These are phyloP conservation scores for Globisporangium middletonii DNA, from an alignment of 352 stramenopile species.

Conservation along the genomic window DNA sequence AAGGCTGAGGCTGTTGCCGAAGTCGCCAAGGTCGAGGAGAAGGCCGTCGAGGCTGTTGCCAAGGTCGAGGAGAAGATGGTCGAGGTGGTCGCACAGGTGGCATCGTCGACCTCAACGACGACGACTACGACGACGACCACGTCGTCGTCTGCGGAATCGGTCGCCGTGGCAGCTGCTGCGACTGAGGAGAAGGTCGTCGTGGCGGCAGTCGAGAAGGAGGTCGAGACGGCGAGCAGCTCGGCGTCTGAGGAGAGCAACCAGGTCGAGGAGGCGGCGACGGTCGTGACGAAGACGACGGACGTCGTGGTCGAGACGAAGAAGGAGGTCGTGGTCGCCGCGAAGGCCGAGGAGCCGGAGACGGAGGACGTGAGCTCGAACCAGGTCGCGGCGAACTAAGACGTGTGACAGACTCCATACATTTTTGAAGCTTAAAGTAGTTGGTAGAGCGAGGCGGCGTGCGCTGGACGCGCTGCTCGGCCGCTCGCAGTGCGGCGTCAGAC, in stretches of 20 bases:
- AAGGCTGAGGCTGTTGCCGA: no score
- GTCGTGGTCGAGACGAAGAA: slow-evolving; percentile 13
- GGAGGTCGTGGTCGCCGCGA: slow-evolving; percentile 10
- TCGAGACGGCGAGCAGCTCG: background rate
- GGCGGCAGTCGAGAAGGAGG: background rate
- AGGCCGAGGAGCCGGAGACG: slow-evolving; percentile 17
- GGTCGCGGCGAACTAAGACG: slow-evolving; percentile 3
- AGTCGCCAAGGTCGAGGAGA: background rate
- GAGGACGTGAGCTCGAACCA: slow-evolving; percentile 14
- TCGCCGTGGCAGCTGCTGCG: background rate
- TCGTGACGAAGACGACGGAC: background rate
- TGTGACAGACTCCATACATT: background rate
- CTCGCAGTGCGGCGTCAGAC: background rate
- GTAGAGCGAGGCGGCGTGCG: background rate
- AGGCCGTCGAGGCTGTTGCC: background rate
- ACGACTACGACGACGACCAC: background rate
- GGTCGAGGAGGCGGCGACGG: slow-evolving; percentile 10
- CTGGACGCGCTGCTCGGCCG: background rate
- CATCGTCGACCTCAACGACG: background rate
- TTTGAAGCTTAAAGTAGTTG: background rate
- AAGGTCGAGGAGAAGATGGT: background rate
- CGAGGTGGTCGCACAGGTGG: background rate
- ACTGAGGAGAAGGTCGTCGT: background rate
- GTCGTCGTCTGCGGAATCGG: background rate
- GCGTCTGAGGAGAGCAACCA: slow-evolving; percentile 4